Evolutionary conservation across 78 protist species (phyloP).

Genomic region (Anaeramoeba flamelloides): DNA sequence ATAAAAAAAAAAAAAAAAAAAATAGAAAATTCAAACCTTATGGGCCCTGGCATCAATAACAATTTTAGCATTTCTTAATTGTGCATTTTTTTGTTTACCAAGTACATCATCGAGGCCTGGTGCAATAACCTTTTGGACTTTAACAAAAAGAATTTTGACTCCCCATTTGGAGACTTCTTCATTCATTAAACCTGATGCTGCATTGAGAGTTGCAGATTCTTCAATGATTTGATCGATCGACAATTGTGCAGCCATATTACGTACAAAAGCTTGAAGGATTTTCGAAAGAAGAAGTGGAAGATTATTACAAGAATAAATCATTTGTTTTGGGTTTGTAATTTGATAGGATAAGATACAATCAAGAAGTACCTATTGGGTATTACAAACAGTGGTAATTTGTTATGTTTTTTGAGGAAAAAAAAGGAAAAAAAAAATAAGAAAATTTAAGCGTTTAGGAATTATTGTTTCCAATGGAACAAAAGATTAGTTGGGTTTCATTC

Average conservation of each 20-base stretch:
- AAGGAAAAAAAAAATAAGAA: too few species aligned
- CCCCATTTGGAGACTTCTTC: not conserved
- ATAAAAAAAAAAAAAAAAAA: too few species aligned
- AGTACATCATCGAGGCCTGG: not conserved
- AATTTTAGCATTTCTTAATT: constrained; percentile 1
- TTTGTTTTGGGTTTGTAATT: not conserved
- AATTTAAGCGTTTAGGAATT: too few species aligned
- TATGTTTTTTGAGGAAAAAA: too few species aligned
- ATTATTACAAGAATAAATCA: not conserved
- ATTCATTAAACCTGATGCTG: constrained; percentile 6
- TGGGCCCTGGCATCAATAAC: not conserved
- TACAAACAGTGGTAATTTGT: too few species aligned
- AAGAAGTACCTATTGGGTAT: too few species aligned
- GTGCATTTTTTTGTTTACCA: constrained; percentile 4
- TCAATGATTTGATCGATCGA: constrained; percentile 3
- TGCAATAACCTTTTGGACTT: constrained; percentile 1
- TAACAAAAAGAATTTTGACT: not conserved
- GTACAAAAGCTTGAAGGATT: constrained; percentile 9
- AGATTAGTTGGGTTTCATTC: too few species aligned
- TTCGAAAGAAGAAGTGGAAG: not conserved
- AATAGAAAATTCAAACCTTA: too few species aligned
- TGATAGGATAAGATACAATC: not conserved
- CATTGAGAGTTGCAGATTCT: not conserved
- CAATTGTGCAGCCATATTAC: not conserved
- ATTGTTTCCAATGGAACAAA: too few species aligned